Base-by-base conservation (phyloP, 2,329 filamentous ascomycete genomes). In the Coniochaeta ligniaria region DNA sequence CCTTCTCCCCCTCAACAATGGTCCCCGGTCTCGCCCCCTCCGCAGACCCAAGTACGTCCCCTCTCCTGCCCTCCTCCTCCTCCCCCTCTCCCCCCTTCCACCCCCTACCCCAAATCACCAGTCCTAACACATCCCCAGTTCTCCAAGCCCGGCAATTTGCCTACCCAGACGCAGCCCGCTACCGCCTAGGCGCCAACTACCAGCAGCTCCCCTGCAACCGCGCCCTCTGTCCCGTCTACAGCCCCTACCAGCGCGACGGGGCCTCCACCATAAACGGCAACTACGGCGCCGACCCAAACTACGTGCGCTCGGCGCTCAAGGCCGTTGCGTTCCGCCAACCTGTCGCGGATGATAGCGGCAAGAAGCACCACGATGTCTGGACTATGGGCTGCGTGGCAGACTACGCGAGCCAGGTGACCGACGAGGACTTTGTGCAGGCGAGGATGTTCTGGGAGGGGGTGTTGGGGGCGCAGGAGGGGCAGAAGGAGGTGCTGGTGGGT, bases 121-220 rank as follows among this genome's bases (percentile, higher is more conserved):
- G 9, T 31, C 5, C 28, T 31, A 31, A 31, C 28, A 9, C 5
- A 31, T 5, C 5, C 5, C 28, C 28, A 31, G 28, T 31, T 5
- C 58, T 62, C 58, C 33, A 12, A 22, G 17, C 6, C 24, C 17
- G 26, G 17, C 58, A 83, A 72, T 83, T 84, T 64, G 73, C 78
- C 20, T 85, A 85, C 63, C 77, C 80, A 0, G 82, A 85, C 62
- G 77, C 83, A 38, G 79, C 82, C 52, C 78, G 83, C 59, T 81
- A 87, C 69, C 79, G 83, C 36, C 73, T 86, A 12, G 83, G 83
- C 11, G 76, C 76, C 24, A 87, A 87, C 72, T 85, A 84, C 67
- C 78, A 83, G 63, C 79, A 82, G 63, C 76, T 84, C 20, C 81
- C 82, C 7, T 74, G 78, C 66, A 85, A 84, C 69, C 76, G 80